These are phyloP conservation scores for Jaapia argillacea DNA, from an alignment of 768 basidiomycete genomes.

Conservation along the genomic window DNA sequence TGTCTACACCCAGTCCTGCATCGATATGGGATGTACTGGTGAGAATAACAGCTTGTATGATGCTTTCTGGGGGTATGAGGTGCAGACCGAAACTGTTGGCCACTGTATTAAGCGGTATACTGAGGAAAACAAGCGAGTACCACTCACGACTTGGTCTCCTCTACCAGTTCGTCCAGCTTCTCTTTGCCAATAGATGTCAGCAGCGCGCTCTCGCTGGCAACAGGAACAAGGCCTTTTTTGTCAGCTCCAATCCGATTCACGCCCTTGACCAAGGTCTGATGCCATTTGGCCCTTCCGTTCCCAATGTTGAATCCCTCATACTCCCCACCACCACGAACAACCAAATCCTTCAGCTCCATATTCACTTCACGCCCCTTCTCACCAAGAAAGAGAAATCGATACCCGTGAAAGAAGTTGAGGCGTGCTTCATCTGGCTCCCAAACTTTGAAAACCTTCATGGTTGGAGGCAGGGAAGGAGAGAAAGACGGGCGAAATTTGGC, in stretches of 20 bases:
- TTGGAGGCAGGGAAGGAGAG: conserved; percentile 33
- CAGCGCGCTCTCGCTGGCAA: conserved; percentile 40
- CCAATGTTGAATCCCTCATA: conserved; percentile 52
- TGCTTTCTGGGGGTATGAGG: conserved; percentile 33
- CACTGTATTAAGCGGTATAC: not conserved
- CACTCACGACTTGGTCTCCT: conserved; percentile 39
- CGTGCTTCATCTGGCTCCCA: conserved; percentile 68
- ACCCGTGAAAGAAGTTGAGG: conserved; percentile 37
- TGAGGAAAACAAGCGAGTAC: not conserved
- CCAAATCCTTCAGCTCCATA: conserved; percentile 39
- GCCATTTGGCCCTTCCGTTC: conserved; percentile 38
- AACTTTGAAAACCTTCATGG: conserved; percentile 39
- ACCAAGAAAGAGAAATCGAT: conserved; percentile 51
- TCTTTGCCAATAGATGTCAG: conserved; percentile 39
- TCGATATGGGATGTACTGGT: conserved; percentile 23
- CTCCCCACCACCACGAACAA: conserved; percentile 48
- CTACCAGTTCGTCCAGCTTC: conserved; percentile 42
- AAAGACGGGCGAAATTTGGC: conserved; percentile 53
- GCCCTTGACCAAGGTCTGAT: conserved; percentile 39
- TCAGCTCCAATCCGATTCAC: conserved; percentile 26
- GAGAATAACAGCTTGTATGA: conserved; percentile 40
- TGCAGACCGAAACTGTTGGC: conserved; percentile 27
- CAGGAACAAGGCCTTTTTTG: conserved; percentile 27
- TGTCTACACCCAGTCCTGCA: too few relatives aligned
- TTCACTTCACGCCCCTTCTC: conserved; percentile 43